Percentiles rank a stretch among this genome's conserved stretches.
Evolutionary conservation across 2,329 filamentous ascomycete species (phyloP).

Genomic region (Zasmidium citrigriseum): DNA sequence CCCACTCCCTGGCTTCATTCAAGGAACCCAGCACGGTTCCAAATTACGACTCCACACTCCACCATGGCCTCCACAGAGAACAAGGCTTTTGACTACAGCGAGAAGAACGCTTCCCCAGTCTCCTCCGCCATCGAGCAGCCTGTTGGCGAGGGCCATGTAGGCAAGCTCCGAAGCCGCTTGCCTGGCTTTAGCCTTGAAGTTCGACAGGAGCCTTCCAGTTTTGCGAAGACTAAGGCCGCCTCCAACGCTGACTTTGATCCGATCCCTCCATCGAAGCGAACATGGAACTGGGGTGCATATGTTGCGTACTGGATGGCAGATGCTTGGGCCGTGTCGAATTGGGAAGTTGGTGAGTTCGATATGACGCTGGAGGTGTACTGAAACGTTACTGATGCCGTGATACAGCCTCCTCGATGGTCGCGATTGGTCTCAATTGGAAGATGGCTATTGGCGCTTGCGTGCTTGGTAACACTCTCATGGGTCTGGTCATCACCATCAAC

Average conservation of each 20-base stretch:
- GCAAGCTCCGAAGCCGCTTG: conserved; percentile 25
- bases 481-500: conserved; percentile 49
- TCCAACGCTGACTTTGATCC: conserved; percentile 43
- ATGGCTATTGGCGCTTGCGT: conserved; percentile 50
- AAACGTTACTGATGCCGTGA: neutral
- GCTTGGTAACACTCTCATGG: conserved; percentile 30
- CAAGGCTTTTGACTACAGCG: conserved; percentile 15
- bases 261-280: conserved; percentile 40
- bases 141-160: conserved; percentile 26
- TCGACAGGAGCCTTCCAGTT: conserved; percentile 38
- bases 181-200: conserved; percentile 35
- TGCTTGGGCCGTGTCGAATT: conserved; percentile 42
- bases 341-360: conserved; percentile 35
- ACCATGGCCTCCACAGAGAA: conserved; percentile 14
- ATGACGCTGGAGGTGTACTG: neutral
- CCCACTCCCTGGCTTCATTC: neutral
- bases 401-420: conserved; percentile 49
- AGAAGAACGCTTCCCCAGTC: conserved; percentile 27
- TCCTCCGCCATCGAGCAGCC: conserved; percentile 26
- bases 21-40: neutral
- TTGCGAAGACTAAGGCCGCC: conserved; percentile 35
- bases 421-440: conserved; percentile 56
- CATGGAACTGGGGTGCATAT: conserved; percentile 37
- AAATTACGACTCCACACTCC: neutral
- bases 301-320: conserved; percentile 44